Conservation (phyloP, 139 green algal genomes). For the Chlamydomonas schloesseri region DNA sequence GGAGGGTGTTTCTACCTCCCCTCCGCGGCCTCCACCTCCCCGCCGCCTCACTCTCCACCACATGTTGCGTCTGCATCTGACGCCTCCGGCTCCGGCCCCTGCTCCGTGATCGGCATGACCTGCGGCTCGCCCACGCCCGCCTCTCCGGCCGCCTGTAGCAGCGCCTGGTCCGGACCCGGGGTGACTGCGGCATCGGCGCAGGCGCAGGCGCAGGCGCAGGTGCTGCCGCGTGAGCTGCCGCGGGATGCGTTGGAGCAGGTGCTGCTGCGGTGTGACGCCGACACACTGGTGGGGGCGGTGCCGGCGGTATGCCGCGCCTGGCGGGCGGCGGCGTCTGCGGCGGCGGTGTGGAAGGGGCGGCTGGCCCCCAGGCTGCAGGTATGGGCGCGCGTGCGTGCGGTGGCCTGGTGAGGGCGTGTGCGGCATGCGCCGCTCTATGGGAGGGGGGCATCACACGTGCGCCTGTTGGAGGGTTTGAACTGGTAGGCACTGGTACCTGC, state of each 20-base stretch:
- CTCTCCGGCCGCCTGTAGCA: no score
- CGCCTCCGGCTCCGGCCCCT: no score
- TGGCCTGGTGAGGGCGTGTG: no score
- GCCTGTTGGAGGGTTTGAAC: no score
- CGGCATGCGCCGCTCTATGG: no score
- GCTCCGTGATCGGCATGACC: not conserved
- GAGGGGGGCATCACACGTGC: no score
- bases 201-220: no score
- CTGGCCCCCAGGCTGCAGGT: slow-evolving; percentile 5
- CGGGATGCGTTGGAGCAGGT: slow-evolving; percentile 33
- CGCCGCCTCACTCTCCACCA: not conserved
- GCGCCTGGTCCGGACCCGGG: no score
- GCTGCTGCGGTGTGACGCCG: slow-evolving; percentile 20
- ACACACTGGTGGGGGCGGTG: slow-evolving; percentile 1
- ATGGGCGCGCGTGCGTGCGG: no score
- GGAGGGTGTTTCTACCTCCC: no score
- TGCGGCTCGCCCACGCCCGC: not conserved
- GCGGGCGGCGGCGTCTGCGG: not conserved
- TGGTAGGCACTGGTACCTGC: no score
- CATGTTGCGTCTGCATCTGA: not conserved
- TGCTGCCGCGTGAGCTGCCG: not conserved
- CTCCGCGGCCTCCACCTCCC: not conserved
- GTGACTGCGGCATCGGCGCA: no score
- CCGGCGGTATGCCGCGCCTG: slow-evolving; percentile 43
- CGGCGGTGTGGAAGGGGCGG: slow-evolving; percentile 17